Evolutionary conservation across 1,284 basidiomycete species (phyloP).

Genomic region (Puccinia triticina): DNA sequence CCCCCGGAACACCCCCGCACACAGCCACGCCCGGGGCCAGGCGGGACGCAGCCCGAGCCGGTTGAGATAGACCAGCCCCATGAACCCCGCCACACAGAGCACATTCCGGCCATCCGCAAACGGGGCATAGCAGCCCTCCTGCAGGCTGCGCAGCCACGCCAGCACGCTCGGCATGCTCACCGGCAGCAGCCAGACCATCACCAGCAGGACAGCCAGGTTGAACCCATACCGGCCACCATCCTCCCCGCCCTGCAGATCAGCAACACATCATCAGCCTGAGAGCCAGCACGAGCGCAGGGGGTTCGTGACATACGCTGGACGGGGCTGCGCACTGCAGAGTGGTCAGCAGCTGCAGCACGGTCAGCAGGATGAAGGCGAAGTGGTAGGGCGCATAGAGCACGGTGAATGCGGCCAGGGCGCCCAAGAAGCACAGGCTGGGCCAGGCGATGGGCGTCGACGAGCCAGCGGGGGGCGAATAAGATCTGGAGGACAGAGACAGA

Average conservation of each 20-base stretch:
- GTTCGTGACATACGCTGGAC: neutral
- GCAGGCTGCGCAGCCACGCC: constrained; percentile 81
- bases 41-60: no score
- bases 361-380: constrained; percentile 80
- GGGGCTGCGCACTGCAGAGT: constrained; percentile 56
- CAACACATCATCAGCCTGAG: no score
- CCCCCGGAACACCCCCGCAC: constrained; percentile 58
- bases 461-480: constrained; percentile 64
- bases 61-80: constrained; percentile 57
- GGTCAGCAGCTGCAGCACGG: constrained; percentile 70
- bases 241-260: neutral
- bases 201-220: constrained; percentile 68
- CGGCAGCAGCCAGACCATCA: constrained; percentile 83
- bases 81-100: constrained; percentile 57
- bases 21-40: constrained; percentile 51
- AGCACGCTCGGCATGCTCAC: constrained; percentile 76
- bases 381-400: constrained; percentile 82
- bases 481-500: no score
- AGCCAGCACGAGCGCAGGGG: no score
- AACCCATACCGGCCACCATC: constrained; percentile 54
- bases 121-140: constrained; percentile 59
- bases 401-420: constrained; percentile 69
- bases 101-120: constrained; percentile 61
- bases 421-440: constrained; percentile 65
- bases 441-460: neutral